Evolutionary conservation across 2,329 filamentous ascomycete genomes (phyloP).

Genomic region (Pseudocercospora pini-densiflorae): DNA sequence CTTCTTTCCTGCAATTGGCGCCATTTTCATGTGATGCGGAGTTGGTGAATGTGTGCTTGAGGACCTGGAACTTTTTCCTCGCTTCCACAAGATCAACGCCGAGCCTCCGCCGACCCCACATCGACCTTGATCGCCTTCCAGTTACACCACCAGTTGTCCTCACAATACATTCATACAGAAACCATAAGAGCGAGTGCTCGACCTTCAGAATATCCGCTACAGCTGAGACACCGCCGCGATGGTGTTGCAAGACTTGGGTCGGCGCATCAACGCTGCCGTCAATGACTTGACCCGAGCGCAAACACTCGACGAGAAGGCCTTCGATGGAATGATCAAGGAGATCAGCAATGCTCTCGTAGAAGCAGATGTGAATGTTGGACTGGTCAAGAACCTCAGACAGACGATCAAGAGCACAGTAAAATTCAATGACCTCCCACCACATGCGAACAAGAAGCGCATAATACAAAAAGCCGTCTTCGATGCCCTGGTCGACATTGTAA

Average conservation of each 20-base stretch:
- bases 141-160: not conserved
- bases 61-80: conserved; percentile 1
- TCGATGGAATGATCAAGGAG: conserved; percentile 98
- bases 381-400: conserved; percentile 88
- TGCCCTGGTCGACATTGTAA: conserved; percentile 91
- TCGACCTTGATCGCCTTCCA: not conserved
- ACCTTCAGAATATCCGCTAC: not conserved
- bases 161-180: not conserved
- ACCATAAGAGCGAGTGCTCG: not conserved
- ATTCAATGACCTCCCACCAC: conserved; percentile 88
- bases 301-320: conserved; percentile 97
- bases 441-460: conserved; percentile 96
- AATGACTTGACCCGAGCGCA: conserved; percentile 88
- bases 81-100: not conserved
- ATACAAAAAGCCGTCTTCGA: conserved; percentile 99
- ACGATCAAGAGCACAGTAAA: conserved; percentile 91
- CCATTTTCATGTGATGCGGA: conserved; percentile 28
- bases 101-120: conserved; percentile 1
- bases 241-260: conserved; percentile 98
- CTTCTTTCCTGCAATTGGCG: conserved; percentile 31
- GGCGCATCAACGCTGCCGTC: conserved; percentile 97
- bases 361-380: conserved; percentile 95
- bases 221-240: conserved; percentile 56
- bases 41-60: not conserved
- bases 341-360: conserved; percentile 95